Evolutionary conservation across 441 rosid species (phyloP).

Genomic region (Syzygium syzygioides): DNA sequence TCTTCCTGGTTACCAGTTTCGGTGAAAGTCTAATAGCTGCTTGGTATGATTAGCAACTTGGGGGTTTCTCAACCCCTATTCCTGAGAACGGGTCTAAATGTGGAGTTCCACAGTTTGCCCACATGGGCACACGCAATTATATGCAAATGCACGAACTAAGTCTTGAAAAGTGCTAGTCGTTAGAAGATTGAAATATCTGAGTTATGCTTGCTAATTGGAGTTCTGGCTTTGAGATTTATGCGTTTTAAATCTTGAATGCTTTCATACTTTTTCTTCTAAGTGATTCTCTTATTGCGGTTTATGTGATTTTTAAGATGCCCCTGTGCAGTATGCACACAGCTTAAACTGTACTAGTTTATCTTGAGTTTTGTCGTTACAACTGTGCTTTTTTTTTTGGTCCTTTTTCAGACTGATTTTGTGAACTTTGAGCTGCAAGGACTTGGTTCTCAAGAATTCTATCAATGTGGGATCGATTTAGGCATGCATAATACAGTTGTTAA

Average conservation of each 20-base stretch:
- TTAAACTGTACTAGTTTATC: background rate
- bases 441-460: constrained; percentile 39
- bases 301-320: background rate
- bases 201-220: background rate
- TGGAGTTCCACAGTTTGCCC: background rate
- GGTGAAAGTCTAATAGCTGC: background rate
- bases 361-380: background rate
- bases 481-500: constrained; percentile 25
- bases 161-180: background rate
- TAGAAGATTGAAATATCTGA: background rate
- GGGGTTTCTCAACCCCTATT: background rate
- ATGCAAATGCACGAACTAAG: background rate
- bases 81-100: background rate
- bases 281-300: background rate
- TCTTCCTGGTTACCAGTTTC: background rate
- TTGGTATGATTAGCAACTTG: background rate
- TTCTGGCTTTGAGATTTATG: background rate
- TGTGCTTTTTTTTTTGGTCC: background rate
- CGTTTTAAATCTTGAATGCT: background rate
- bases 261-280: background rate
- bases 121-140: background rate
- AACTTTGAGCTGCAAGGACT: constrained; percentile 26
- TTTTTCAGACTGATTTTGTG: constrained; percentile 33
- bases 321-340: background rate
- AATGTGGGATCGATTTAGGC: constrained; percentile 21